Evolutionary conservation across 306 rosid species (phyloP).

Genomic region (Castanospermum australe): DNA sequence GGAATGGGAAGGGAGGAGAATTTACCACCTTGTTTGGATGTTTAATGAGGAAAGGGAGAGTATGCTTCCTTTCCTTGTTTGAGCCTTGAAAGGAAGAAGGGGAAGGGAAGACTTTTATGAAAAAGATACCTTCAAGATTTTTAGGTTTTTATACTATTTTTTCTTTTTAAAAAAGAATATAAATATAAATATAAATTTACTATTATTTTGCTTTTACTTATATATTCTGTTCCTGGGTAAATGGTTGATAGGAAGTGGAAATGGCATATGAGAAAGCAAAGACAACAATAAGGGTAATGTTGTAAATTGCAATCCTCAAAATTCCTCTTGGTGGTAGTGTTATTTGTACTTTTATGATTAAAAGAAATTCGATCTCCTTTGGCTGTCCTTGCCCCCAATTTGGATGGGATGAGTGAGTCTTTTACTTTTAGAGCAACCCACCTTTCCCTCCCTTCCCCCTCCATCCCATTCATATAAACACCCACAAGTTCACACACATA

Average conservation of each 20-base stretch:
- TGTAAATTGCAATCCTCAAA: not conserved
- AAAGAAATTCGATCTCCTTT: not conserved
- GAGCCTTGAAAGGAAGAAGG: not conserved
- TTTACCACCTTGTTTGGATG: slow-evolving; percentile 3
- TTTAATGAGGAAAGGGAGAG: not conserved
- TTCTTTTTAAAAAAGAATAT: not conserved
- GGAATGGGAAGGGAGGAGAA: not conserved
- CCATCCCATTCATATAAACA: not conserved
- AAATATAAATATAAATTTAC: not conserved
- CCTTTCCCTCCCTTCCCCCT: not conserved
- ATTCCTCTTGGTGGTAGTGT: not conserved
- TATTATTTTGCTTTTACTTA: not conserved
- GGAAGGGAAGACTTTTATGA: not conserved
- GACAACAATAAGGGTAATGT: not conserved
- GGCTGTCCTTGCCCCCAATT: not conserved
- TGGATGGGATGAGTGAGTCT: not conserved
- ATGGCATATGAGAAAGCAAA: not conserved
- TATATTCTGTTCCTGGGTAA: not conserved
- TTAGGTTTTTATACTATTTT: not conserved
- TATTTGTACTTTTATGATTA: not conserved
- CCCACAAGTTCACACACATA: not conserved
- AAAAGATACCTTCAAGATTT: not conserved
- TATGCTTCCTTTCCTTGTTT: slow-evolving; percentile 3
- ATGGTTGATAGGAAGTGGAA: not conserved
- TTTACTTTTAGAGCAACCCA: not conserved